Conservation (phyloP, 2,329 filamentous ascomycete genomes). For the Fusarium verticillioides region DNA sequence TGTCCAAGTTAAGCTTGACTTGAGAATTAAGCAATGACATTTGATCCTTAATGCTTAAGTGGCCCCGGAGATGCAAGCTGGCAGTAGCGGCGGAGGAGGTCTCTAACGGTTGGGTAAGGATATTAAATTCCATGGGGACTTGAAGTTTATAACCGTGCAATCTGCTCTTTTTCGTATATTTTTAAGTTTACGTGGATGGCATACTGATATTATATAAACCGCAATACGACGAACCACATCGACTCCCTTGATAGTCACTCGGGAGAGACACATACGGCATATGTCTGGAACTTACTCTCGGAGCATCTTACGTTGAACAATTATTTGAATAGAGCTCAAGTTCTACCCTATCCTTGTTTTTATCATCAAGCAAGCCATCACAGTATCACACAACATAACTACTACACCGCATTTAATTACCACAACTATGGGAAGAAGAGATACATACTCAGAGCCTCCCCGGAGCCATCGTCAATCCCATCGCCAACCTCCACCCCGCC, state of each 20-base stretch:
- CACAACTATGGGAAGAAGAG: slow-evolving; percentile 33
- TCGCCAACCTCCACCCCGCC: slow-evolving; percentile 10
- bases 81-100: slow-evolving; percentile 6
- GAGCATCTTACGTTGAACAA: not conserved
- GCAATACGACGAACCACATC: not conserved
- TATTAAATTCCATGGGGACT: not conserved
- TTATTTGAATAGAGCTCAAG: not conserved
- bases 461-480: slow-evolving; percentile 8
- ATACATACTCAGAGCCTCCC: slow-evolving; percentile 29
- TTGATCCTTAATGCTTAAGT: not conserved
- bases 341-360: not conserved
- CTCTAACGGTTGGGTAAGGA: slow-evolving; percentile 1
- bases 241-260: not conserved
- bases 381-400: not conserved
- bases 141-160: slow-evolving; percentile 18
- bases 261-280: slow-evolving; percentile 2
- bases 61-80: slow-evolving; percentile 7
- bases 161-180: not conserved
- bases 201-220: not conserved
- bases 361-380: not conserved
- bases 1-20: slow-evolving; percentile 18
- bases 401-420: not conserved
- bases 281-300: not conserved
- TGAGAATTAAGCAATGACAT: slow-evolving; percentile 13
- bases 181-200: not conserved